Conservation (phyloP, 257 asterid genomes). For the Gentiana macrophylla region DNA sequence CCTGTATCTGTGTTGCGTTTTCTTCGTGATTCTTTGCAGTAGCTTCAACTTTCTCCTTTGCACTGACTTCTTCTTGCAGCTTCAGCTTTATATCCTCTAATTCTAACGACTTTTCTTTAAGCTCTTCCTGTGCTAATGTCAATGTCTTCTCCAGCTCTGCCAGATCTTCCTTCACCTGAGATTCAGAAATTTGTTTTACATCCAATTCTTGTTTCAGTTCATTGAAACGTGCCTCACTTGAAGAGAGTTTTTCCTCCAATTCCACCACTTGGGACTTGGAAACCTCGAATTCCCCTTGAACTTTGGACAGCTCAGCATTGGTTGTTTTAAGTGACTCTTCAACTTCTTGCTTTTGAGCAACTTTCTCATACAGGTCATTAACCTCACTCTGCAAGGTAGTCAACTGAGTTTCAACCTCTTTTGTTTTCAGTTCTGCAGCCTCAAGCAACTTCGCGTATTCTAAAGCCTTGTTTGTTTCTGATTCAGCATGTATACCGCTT, state of each 20-base stretch:
- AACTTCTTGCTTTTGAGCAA: conserved; percentile 48
- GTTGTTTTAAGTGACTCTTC: conserved; percentile 53
- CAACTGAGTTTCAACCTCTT: conserved; percentile 53
- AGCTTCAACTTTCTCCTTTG: conserved; percentile 35
- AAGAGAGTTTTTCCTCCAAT: conserved; percentile 52
- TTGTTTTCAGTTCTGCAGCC: conserved; percentile 42
- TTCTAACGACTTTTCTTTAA: conserved; percentile 37
- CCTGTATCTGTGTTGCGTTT: conserved; percentile 27
- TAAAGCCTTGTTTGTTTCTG: conserved; percentile 48
- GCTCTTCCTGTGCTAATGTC: conserved; percentile 30
- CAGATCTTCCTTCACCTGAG: conserved; percentile 43
- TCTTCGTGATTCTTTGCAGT: conserved; percentile 38
- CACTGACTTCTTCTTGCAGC: conserved; percentile 37
- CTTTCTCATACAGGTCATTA: conserved; percentile 35
- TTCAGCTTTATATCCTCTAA: conserved; percentile 42
- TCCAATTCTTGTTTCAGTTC: conserved; percentile 54
- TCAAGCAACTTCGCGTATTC: conserved; percentile 70
- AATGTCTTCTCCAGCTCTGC: conserved; percentile 42
- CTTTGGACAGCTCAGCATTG: conserved; percentile 44
- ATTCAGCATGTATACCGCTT: conserved; percentile 63
- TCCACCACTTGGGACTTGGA: conserved; percentile 55
- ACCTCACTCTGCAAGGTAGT: conserved; percentile 48
- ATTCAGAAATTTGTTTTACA: conserved; percentile 38
- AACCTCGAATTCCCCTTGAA: conserved; percentile 50
- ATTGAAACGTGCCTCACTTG: conserved; percentile 41